These are phyloP conservation scores for Candida orba DNA, from an alignment of 805 yeast species.

Conservation along the genomic window DNA sequence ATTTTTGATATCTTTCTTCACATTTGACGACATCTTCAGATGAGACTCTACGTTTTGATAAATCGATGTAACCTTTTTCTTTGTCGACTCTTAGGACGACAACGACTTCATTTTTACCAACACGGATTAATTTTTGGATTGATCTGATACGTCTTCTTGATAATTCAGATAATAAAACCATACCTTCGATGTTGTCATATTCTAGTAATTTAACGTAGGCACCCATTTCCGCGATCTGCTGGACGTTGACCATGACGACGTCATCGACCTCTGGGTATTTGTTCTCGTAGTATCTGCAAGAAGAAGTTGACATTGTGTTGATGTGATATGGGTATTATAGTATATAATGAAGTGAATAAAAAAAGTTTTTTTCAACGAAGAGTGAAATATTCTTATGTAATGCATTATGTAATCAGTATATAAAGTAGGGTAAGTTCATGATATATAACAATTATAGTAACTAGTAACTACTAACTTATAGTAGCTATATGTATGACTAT, in stretches of 20 bases:
- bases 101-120: conserved; percentile 96
- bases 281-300: conserved; percentile 96
- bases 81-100: conserved; percentile 97
- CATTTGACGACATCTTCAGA: conserved; percentile 95
- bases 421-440: no score
- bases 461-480: no score
- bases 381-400: no score
- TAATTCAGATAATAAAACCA: conserved; percentile 91
- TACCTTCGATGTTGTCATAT: conserved; percentile 97
- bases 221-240: conserved; percentile 98
- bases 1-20: conserved; percentile 94
- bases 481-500: no score
- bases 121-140: conserved; percentile 94
- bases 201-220: conserved; percentile 94
- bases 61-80: conserved; percentile 96
- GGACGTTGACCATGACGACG: conserved; percentile 98
- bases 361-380: no score
- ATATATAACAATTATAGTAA: no score
- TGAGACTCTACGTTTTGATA: conserved; percentile 96
- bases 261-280: conserved; percentile 98
- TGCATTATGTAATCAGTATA: no score
- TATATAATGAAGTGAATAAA: no score
- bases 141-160: conserved; percentile 98
- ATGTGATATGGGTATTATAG: neutral
- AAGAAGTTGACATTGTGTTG: conserved; percentile 72